Percentiles rank a stretch among this genome's conserved stretches.
Evolutionary conservation across 805 yeast genomes (phyloP).

Genomic region (Kuraishia ogatae): DNA sequence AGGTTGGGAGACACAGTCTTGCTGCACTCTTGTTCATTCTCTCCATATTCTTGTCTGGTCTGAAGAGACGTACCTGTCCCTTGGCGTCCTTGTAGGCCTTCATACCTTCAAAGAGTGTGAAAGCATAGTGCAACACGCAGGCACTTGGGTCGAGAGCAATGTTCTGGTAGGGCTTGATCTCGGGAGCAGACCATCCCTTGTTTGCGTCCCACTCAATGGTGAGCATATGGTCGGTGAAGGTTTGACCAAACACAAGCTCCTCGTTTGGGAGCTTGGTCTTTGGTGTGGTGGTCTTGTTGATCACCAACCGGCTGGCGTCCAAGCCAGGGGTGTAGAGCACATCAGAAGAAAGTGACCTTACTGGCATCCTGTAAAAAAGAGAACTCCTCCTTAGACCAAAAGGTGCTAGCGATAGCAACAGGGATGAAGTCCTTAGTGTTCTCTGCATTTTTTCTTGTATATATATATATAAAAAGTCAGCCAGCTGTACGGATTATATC

Average conservation of each 20-base stretch:
- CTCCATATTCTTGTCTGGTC: conserved; percentile 87
- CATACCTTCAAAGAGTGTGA: conserved; percentile 92
- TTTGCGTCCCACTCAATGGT: conserved; percentile 72
- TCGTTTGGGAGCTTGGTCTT: conserved; percentile 51
- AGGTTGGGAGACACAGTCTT: conserved; percentile 83
- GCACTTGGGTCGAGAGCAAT: conserved; percentile 78
- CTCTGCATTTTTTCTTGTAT: too few relatives aligned
- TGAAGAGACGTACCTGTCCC: conserved; percentile 71
- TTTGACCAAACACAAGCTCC: conserved; percentile 58
- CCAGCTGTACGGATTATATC: too few relatives aligned
- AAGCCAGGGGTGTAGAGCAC: conserved; percentile 13
- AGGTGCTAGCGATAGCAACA: too few relatives aligned
- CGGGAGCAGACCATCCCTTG: conserved; percentile 85
- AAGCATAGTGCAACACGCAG: conserved; percentile 89
- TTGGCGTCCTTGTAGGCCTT: conserved; percentile 73
- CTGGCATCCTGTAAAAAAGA: too few relatives aligned
- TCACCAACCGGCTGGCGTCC: conserved; percentile 44
- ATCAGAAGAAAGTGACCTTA: too few relatives aligned
- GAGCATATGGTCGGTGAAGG: conserved; percentile 86
- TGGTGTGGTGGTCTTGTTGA: conserved; percentile 40
- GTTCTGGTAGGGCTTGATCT: conserved; percentile 77
- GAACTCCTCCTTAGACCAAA: too few relatives aligned
- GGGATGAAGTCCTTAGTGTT: too few relatives aligned
- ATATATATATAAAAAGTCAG: too few relatives aligned
- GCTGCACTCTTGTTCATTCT: conserved; percentile 86